phyloP scores from a whole-genome alignment of 345 rosid species.

The Pistacia integerrima region DNA sequence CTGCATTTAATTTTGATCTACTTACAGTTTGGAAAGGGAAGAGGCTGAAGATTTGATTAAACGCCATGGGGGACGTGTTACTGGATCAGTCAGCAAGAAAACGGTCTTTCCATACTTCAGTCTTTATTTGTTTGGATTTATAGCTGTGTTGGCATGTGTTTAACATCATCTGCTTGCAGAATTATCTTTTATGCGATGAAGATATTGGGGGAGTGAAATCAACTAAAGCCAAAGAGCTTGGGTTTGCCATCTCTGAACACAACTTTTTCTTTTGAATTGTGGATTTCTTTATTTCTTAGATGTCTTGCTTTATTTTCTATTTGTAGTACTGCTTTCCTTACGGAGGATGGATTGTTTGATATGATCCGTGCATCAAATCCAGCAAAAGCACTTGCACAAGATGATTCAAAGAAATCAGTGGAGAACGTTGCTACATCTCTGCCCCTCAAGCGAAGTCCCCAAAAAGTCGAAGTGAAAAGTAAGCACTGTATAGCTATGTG shows the following conservation, averaged over 20 bases:
- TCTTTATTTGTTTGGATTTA: slow-evolving; percentile 22
- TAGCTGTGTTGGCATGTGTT: slow-evolving; percentile 16
- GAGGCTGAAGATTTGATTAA: slow-evolving; percentile 97
- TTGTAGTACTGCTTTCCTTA: slow-evolving; percentile 73
- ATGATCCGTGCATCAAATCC: slow-evolving; percentile 69
- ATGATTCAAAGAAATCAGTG: slow-evolving; percentile 39
- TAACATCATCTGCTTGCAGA: slow-evolving; percentile 54
- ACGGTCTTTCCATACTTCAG: slow-evolving; percentile 53
- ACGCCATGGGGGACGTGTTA: slow-evolving; percentile 90
- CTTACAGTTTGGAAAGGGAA: slow-evolving; percentile 90
- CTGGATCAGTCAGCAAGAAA: slow-evolving; percentile 98
- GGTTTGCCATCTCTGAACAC: slow-evolving; percentile 48
- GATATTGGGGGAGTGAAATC: slow-evolving; percentile 94
- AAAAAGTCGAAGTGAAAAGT: slow-evolving; percentile 61
- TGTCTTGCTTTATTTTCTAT: slow-evolving; percentile 22
- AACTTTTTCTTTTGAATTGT: slow-evolving; percentile 18
- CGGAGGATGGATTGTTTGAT: slow-evolving; percentile 93
- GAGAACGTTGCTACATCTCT: slow-evolving; percentile 41
- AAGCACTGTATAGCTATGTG: slow-evolving; percentile 23
- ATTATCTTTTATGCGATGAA: slow-evolving; percentile 93
- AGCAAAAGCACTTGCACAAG: slow-evolving; percentile 41
- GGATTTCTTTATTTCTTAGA: slow-evolving; percentile 18
- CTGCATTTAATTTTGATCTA: slow-evolving; percentile 20
- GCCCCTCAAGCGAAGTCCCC: slow-evolving; percentile 52
- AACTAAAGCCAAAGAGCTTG: slow-evolving; percentile 85